A percentile compares a stretch with the other conserved stretches of the same genome.
Conservation (phyloP, 139 green algal species). For the Chlorella sp. region DNA sequence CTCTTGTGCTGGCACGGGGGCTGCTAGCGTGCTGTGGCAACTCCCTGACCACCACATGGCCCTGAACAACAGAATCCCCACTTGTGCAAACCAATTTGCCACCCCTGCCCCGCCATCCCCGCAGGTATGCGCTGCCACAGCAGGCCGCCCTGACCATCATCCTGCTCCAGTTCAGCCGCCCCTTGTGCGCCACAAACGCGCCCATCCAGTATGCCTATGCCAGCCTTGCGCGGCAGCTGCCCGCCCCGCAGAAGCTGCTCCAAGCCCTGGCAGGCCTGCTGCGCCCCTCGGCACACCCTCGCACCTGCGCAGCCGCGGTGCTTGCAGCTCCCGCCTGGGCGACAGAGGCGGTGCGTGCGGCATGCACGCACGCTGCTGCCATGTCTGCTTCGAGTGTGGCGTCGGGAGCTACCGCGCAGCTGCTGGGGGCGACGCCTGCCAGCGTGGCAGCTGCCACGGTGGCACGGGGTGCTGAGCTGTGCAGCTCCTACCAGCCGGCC, state of each 20-base stretch:
- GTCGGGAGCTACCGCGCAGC: neutral
- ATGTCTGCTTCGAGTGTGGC: neutral
- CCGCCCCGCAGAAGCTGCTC: neutral
- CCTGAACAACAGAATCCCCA: no score
- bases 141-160: conserved; percentile 10
- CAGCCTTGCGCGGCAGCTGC: neutral
- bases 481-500: neutral
- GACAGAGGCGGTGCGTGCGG: neutral
- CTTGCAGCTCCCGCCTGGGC: neutral
- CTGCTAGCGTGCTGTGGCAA: no score
- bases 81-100: no score
- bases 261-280: neutral
- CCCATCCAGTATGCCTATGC: neutral
- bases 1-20: no score
- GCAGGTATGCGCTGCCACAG: neutral
- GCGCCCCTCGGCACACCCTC: neutral
- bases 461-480: neutral
- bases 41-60: no score
- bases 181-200: neutral
- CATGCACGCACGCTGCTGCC: neutral
- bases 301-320: neutral
- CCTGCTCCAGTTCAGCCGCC: conserved; percentile 3
- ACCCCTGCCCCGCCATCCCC: neutral
- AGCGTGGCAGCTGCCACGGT: neutral
- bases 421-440: neutral